Evolutionary conservation across 192 early-diverging fungal species (phyloP), one percentile per base, ranked within the genome.

Genomic region (Coemansia sp.): DNA sequence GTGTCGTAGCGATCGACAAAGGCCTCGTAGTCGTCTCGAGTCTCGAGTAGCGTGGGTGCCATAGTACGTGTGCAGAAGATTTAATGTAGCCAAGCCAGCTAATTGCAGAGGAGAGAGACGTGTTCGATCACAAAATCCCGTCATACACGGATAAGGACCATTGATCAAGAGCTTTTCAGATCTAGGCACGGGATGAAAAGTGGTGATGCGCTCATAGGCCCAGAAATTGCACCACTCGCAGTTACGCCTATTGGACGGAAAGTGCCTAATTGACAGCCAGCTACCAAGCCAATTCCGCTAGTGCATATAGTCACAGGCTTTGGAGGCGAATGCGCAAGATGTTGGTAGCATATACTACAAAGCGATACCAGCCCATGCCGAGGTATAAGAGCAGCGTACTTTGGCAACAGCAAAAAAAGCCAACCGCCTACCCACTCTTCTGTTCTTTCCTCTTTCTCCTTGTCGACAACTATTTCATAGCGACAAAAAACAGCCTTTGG

Each of bases 1-100:
- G 92, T 99, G 73, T 99, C 95, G 62, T 86, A 89, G 40, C 78
- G 77, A 69, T 93, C 91, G 33, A 97, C 67, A 91, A 94, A 5
- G 11, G 61, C 35, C 60, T 85, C 63, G 28, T 79, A 81, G 28
- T 87, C 85, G 61, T 21, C 28, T 40, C 33, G 64, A 13, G 68
- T 59, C 35, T 37, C 20, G 16, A 79, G 69, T 24, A 65, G 66
- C 35, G 24, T 34, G 1, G 77, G 71, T 5, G 64, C 56, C 71
- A 71, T 79, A 31, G 51, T n/a, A 6, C 9, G 23, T 57, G 3
- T 20, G 4, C 26, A 34, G 9, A 37, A 56, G 21, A 45, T 53
- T n/a, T 18, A n/a, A 21, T 9, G 10, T 4, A 34, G 31, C 31
- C 46, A 48, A 63, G 40, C 0, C n/a, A 8, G 50, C 7, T 9